Evolutionary conservation across 768 basidiomycete species (phyloP).

Genomic region (Boletus rufocinnamomeus): DNA sequence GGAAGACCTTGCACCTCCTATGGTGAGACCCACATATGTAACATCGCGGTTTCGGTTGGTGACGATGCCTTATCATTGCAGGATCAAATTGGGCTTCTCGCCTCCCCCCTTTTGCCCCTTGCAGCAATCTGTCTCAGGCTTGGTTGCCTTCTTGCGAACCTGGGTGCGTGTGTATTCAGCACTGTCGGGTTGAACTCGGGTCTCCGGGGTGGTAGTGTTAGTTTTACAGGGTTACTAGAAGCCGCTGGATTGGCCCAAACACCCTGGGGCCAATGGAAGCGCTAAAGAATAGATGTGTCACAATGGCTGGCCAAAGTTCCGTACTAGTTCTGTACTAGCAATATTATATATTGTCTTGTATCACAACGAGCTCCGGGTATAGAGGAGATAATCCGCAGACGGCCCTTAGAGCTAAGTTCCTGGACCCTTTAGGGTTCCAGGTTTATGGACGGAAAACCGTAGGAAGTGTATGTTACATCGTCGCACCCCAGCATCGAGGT

Average conservation of each 20-base stretch:
- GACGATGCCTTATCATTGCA: constrained; percentile 8
- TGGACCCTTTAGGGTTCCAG: no score
- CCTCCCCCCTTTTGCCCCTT: constrained; percentile 25
- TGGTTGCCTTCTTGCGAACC: constrained; percentile 25
- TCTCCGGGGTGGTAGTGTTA: constrained; percentile 18
- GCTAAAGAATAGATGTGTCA: constrained; percentile 13
- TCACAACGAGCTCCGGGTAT: neutral
- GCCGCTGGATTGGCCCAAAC: constrained; percentile 17
- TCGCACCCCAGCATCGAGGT: no score
- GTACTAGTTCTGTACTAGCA: no score
- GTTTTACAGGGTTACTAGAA: constrained; percentile 24
- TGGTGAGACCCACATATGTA: constrained; percentile 32
- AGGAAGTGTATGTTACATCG: no score
- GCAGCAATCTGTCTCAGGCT: constrained; percentile 15
- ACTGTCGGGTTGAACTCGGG: constrained; percentile 25
- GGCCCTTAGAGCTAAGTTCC: no score
- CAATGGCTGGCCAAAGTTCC: neutral
- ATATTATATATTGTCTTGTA: neutral
- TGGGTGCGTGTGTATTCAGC: constrained; percentile 26
- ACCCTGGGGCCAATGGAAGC: constrained; percentile 10
- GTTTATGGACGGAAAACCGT: no score
- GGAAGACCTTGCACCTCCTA: constrained; percentile 61
- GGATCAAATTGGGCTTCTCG: constrained; percentile 26
- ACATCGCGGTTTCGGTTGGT: neutral
- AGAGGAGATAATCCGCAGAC: neutral